A percentile compares a stretch with the other conserved stretches of the same genome.
Evolutionary conservation across 345 rosid genomes (phyloP).

Genomic region (Salix caprea): DNA sequence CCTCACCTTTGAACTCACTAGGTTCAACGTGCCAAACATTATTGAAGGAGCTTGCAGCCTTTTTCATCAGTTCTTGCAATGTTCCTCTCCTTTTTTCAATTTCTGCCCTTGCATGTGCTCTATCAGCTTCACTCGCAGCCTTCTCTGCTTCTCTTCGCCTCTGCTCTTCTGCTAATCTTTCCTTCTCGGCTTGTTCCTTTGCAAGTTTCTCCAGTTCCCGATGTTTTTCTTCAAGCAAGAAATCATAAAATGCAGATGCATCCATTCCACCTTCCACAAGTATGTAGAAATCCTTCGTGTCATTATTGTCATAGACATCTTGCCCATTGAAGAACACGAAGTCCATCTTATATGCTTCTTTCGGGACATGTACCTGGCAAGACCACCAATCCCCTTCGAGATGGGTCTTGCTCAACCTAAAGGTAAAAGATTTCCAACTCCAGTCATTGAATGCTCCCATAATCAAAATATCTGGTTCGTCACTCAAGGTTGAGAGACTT

Average conservation of each 20-base stretch:
- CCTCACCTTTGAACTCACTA: constrained; percentile 49
- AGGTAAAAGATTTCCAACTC: constrained; percentile 79
- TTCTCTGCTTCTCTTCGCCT: constrained; percentile 60
- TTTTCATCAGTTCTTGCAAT: constrained; percentile 42
- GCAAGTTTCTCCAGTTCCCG: constrained; percentile 74
- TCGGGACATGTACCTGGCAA: constrained; percentile 67
- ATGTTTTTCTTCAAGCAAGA: constrained; percentile 76
- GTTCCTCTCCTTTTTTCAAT: constrained; percentile 42
- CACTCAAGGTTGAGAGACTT: constrained; percentile 49
- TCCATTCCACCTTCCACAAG: constrained; percentile 74
- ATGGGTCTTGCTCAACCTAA: constrained; percentile 57
- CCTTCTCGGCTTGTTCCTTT: constrained; percentile 69
- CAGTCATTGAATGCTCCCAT: constrained; percentile 94
- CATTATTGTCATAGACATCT: constrained; percentile 72
- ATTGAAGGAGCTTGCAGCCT: constrained; percentile 44
- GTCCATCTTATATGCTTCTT: constrained; percentile 84
- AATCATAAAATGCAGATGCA: constrained; percentile 66
- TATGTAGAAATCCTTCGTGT: constrained; percentile 58
- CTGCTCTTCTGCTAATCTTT: constrained; percentile 69
- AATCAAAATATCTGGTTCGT: constrained; percentile 60
- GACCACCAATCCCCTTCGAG: constrained; percentile 87
- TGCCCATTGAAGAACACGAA: constrained; percentile 87
- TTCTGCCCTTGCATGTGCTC: constrained; percentile 65
- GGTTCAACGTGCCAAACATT: constrained; percentile 78
- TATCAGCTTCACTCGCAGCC: constrained; percentile 77